Base-by-base conservation (phyloP, 306 rosid species). In the Cicer cuneatum region DNA sequence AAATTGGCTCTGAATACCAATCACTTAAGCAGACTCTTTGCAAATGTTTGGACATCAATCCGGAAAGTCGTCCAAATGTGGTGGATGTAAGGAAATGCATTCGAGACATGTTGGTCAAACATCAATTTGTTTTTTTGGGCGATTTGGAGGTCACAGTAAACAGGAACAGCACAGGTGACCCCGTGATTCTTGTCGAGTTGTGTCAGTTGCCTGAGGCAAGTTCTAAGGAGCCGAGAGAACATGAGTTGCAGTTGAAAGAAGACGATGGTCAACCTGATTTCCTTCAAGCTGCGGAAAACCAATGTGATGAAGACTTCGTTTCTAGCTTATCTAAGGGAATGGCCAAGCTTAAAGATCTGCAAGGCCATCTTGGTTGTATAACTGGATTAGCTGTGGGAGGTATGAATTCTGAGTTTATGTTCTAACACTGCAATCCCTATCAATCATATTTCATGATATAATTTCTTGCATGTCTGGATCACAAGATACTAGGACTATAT, bases 301-400 rank as follows among this genome's bases (percentile, higher is more conserved):
- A 61, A 21, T 71, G 78, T 71, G 88, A 73, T 48, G 84, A 72
- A 72, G 75, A 48, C 74, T 70, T 83, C 61, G 49, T 62, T 84
- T 83, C 79, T 40, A 85, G 84, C 81, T 75, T 84, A 14, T 77
- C 91, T 19, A 73, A 61, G 81, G 97, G 91, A 84, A 80, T 67
- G 74, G 19, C 81, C 61, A 87, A 89, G 84, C 80, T 75, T 43
- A 87, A 81, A 77, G 90, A 87, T 82, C 75, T 93, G 69, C 86
- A 78, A 53, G 90, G 97, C 59, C 98, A 91, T 88, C 89, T 86
- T 76, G 97, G 87, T 76, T 87, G 91, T 73, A 79, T 93, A 82
- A 79, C 96, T 10, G 93, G 89, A 59, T 87, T 93, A 70, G 85
- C 88, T 52, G 86, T 89, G 62, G 98, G 98, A 77, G 98, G 98